Evolutionary conservation across 179 eudicot genomes (phyloP), one percentile per base, ranked within the genome.

Genomic region (Vitellaria paradoxa): DNA sequence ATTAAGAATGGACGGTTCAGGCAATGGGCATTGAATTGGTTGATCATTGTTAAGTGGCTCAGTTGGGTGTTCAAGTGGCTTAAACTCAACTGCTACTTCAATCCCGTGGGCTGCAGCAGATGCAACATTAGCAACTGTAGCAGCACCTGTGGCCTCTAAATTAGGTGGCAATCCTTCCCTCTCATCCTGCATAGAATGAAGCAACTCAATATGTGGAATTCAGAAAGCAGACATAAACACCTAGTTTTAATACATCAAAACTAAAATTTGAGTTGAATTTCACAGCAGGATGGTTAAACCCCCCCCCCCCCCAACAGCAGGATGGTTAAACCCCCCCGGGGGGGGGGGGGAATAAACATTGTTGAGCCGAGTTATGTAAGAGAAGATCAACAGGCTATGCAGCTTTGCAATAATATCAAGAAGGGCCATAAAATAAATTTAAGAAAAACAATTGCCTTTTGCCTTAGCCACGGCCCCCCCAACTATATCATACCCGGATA

Each of bases 1-100:
- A 85, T 94, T 94, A 18, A 94, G 87, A 80, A 94, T 92, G 62
- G 97, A 92, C 68, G 97, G 97, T 84, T 94, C 98, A 0, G 96
- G 97, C 66, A 87, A 61, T 47, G 98, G 98, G 76, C 98, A 94
- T 55, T 85, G 89, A 62, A 92, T 87, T 10, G 98, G 97, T 17
- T 46, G 83, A 87, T 94, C 98, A 80, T 81, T 85, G 82, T 92
- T 91, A n/a, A 87, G 78, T 63, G 98, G 97, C 79, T 92, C 97
- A 21, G 79, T 80, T 2, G 98, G 97, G 78, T 89, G 94, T 66
- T 94, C 97, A 53, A 92, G 86, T 0, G 98, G 98, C 78, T 87
- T 94, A 71, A 94, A 92, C 82, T 91, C 98, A 18, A 85, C 79
- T 0, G 89, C 86, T n/a, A 89, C 81, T 83, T 90, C 86, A 60